These are phyloP conservation scores for Aspergillus flavus DNA, from an alignment of 2,329 filamentous ascomycete species.

Conservation along the genomic window DNA sequence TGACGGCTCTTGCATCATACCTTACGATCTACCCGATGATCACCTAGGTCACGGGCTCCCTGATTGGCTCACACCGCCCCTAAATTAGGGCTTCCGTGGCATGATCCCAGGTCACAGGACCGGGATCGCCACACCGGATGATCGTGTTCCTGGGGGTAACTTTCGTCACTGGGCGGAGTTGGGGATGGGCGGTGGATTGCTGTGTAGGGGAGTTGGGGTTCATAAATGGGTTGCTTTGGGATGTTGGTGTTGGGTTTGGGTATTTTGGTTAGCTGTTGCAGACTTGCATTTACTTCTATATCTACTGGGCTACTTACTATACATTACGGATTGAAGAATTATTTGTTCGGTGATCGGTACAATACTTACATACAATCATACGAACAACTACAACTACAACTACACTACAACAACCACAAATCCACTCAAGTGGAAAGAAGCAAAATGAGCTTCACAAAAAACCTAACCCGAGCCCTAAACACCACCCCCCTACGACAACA, in stretches of 20 bases:
- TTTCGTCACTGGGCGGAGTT: neutral
- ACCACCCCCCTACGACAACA: neutral
- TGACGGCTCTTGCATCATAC: neutral
- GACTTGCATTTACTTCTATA: neutral
- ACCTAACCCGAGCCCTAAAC: neutral
- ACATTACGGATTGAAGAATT: neutral
- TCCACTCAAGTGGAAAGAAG: neutral
- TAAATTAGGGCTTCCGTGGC: neutral
- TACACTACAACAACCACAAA: neutral
- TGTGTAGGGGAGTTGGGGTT: neutral
- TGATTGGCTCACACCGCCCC: neutral
- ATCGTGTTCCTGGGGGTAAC: neutral
- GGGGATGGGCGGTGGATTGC: no score
- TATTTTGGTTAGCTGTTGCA: no score
- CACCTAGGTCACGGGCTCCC: neutral
- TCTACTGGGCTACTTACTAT: neutral
- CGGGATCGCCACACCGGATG: conserved; percentile 3
- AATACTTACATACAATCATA: no score
- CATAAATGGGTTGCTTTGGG: neutral
- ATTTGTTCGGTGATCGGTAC: neutral
- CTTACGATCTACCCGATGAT: neutral
- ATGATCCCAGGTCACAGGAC: conserved; percentile 4
- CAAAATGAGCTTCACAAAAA: conserved; percentile 5
- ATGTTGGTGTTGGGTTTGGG: no score
- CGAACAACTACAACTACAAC: no score